These are phyloP conservation scores for Botrytis fragariae DNA, from an alignment of 2,329 filamentous ascomycete species.

Conservation along the genomic window DNA sequence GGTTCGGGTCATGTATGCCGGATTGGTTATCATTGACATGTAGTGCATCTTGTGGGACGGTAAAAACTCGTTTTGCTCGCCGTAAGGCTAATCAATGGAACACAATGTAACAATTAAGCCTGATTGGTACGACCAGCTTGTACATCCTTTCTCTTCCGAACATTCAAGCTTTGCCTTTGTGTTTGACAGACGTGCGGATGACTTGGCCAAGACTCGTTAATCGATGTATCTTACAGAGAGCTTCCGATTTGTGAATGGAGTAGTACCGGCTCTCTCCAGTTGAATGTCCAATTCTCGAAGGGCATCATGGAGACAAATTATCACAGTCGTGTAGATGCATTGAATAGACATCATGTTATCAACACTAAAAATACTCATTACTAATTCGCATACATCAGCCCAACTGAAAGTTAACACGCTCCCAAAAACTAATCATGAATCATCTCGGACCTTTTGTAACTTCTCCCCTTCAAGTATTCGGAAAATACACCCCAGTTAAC, in stretches of 20 bases:
- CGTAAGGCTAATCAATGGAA: not conserved
- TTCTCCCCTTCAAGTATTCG: constrained; percentile 10
- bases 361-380: not conserved
- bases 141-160: not conserved
- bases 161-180: not conserved
- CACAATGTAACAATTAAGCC: not conserved
- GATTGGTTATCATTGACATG: not conserved
- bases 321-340: not conserved
- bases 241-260: not conserved
- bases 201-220: constrained; percentile 1
- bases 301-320: not conserved
- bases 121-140: not conserved
- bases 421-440: constrained; percentile 5
- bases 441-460: constrained; percentile 11
- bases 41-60: not conserved
- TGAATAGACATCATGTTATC: not conserved
- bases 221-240: not conserved
- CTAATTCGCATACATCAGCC: not conserved
- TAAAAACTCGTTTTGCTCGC: not conserved
- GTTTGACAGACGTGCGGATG: constrained; percentile 4
- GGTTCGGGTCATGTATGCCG: not conserved
- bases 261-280: not conserved
- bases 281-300: not conserved
- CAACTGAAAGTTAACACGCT: not conserved
- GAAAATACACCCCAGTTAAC: constrained; percentile 15